These are phyloP conservation scores for Cochlearia excelsa DNA, from an alignment of 345 rosid species.

Conservation along the genomic window DNA sequence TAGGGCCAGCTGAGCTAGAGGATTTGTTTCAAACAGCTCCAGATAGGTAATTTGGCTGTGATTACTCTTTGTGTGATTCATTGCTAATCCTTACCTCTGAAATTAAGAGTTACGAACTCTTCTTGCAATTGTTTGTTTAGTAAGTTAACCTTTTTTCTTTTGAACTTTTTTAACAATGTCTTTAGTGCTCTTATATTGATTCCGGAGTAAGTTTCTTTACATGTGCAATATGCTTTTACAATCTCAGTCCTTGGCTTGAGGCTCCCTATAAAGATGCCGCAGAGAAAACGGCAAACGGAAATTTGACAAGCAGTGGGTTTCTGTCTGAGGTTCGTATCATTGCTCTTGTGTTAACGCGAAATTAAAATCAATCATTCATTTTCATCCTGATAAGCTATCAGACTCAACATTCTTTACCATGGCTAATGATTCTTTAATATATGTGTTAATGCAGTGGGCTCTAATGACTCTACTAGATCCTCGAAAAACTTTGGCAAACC, in stretches of 20 bases:
- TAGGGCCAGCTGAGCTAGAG: conserved; percentile 57
- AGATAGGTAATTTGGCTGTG: conserved; percentile 47
- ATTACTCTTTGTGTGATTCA: conserved; percentile 8
- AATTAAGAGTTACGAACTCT: conserved; percentile 10
- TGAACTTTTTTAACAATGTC: conserved; percentile 11
- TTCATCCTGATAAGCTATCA: conserved; percentile 17
- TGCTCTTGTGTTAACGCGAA: conserved; percentile 9
- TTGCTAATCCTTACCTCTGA: conserved; percentile 12
- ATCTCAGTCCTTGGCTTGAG: conserved; percentile 69
- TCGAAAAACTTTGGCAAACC: conserved; percentile 55
- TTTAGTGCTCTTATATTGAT: conserved; percentile 10
- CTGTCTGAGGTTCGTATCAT: conserved; percentile 58
- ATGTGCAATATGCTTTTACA: conserved; percentile 22
- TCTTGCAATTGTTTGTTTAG: conserved; percentile 23
- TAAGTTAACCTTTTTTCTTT: conserved; percentile 7
- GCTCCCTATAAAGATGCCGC: conserved; percentile 63
- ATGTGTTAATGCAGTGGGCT: conserved; percentile 61
- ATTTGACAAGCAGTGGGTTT: conserved; percentile 62
- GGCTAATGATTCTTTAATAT: conserved; percentile 26
- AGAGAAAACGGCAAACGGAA: conserved; percentile 62
- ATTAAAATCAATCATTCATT: conserved; percentile 18
- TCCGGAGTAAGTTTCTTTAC: conserved; percentile 20
- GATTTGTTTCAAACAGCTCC: conserved; percentile 79
- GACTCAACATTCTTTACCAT: conserved; percentile 22
- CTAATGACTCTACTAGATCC: conserved; percentile 73